Base-by-base conservation (phyloP, 2,329 filamentous ascomycete species). In the Monosporascus sp. region DNA sequence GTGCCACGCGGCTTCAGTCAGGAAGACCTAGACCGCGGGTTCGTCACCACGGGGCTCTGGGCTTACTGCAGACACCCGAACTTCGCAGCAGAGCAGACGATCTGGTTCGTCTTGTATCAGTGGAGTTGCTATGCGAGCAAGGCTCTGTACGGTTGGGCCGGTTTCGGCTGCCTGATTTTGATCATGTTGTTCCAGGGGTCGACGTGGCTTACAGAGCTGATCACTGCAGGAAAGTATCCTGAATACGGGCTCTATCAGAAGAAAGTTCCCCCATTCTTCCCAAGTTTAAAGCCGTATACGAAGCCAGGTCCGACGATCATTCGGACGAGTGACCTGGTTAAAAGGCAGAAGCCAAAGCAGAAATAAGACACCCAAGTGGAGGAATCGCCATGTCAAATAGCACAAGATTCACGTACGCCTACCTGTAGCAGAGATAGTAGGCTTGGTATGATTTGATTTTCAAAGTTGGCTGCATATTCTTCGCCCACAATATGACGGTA, bases 1-100 rank as follows among this genome's bases (percentile, higher is more conserved):
- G 78, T 93, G 3, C 83, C 89, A 1, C 69, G 72, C 5, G 79
- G 73, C 22, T 91, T 80, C 69, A 79, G 77, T 0, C 83, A 86
- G 60, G 83, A 83, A 55, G 90, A 96, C 51, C 81, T 99, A 25
- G 90, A 97, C 58, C 88, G 93, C 38, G 94, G 94, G 42, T 99
- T 99, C 72, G 79, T 89, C 58, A 87, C 89, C 8, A 83, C 79
- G 5, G 94, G 94, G 0, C 76, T 99, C 7, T 99, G 89, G 86
- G 86, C 85, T 1, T 91, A 86, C 75, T 93, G 88, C 61, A 82
- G 94, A 46, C 95, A 99, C 69, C 94, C 94, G 47, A 99, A 99
- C 70, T 99, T 97, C 66, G 84, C 89, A 5, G 90, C 89, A 5
- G 94, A 99, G 72, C 94, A 97, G 72, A 77, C 84, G 31, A 84